Percentiles rank a stretch among this genome's conserved stretches.
Evolutionary conservation across 179 eudicot species (phyloP).

Genomic region (Gypsophila paniculata): DNA sequence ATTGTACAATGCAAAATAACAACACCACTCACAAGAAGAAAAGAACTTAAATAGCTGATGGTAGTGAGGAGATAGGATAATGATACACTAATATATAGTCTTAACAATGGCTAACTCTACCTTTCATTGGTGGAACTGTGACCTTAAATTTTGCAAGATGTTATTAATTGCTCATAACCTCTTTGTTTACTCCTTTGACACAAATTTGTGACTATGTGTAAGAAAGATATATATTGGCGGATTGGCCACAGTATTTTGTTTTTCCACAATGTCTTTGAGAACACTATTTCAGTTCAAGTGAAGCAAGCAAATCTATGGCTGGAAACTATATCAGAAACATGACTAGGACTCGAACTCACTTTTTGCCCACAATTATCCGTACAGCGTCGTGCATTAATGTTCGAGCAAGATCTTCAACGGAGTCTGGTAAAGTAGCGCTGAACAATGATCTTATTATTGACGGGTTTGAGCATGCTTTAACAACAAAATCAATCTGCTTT

Average conservation of each 20-base stretch:
- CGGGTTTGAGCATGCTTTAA: conserved; percentile 94
- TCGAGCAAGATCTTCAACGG: conserved; percentile 97
- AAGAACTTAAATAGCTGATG: background rate
- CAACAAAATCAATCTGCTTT: conserved; percentile 84
- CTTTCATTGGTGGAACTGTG: background rate
- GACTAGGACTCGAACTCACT: conserved; percentile 43
- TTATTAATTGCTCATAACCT: background rate
- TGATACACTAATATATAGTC: background rate
- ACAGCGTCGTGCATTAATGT: conserved; percentile 98
- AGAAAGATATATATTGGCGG: background rate
- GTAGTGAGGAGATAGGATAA: background rate
- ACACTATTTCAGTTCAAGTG: conserved; percentile 9
- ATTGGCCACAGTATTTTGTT: background rate
- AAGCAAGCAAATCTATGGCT: conserved; percentile 9
- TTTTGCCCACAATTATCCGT: conserved; percentile 82
- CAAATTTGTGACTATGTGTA: background rate
- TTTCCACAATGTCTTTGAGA: conserved; percentile 1
- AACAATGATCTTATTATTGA: conserved; percentile 76
- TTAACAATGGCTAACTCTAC: background rate
- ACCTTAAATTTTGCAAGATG: background rate
- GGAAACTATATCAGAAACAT: conserved; percentile 4
- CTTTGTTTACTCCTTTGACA: background rate
- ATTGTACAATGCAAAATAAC: background rate
- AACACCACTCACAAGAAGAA: background rate
- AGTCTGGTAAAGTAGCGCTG: conserved; percentile 97